Conservation (phyloP, 768 basidiomycete species). For the Tulasnella sp. region DNA sequence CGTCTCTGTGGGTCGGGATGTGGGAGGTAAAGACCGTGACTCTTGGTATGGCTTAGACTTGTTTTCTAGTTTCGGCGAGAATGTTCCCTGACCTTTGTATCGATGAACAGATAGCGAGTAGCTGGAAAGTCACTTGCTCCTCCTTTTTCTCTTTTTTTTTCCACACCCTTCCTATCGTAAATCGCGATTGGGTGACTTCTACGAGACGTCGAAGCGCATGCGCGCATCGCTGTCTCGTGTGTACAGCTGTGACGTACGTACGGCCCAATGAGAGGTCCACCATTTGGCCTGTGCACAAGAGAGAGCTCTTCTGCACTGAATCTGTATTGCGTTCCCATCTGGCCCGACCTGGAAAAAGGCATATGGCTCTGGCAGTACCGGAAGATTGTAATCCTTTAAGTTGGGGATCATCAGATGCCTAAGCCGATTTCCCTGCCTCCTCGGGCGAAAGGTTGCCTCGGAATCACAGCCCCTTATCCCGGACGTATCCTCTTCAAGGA, state of each 20-base stretch:
- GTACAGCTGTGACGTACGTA: no score
- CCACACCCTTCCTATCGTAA: no score
- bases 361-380: no score
- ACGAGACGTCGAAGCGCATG: no score
- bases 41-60: neutral
- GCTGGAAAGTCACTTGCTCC: neutral
- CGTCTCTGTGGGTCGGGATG: neutral
- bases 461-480: neutral
- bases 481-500: neutral
- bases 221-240: no score
- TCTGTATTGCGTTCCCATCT: no score
- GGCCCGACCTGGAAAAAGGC: no score
- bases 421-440: neutral
- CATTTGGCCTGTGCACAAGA: no score
- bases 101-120: neutral
- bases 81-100: neutral
- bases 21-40: neutral
- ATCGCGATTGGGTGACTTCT: neutral
- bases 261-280: no score
- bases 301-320: no score
- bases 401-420: no score
- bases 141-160: no score
- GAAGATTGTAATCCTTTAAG: neutral
- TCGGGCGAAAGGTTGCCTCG: neutral
- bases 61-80: neutral